Conservation (phyloP, 352 stramenopile genomes). For the Globisporangium splendens region DNA sequence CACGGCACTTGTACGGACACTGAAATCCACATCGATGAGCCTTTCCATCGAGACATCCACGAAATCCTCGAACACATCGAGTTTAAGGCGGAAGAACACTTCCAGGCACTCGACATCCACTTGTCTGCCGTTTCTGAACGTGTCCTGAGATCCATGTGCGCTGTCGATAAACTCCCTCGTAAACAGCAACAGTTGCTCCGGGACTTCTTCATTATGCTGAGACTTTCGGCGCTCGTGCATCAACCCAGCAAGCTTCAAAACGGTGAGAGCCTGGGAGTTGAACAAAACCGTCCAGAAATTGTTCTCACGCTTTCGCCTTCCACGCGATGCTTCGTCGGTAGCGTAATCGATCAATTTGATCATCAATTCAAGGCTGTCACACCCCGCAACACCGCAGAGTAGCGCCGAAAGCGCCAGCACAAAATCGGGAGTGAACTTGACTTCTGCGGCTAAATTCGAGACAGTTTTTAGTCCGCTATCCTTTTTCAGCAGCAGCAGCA, state of each 20-base stretch:
- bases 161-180: constrained; percentile 33
- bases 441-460: constrained; percentile 30
- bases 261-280: constrained; percentile 44
- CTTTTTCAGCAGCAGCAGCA: constrained; percentile 77
- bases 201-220: constrained; percentile 50
- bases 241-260: constrained; percentile 38
- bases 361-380: constrained; percentile 54
- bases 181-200: constrained; percentile 36
- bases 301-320: constrained; percentile 16
- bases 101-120: constrained; percentile 52
- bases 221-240: constrained; percentile 56
- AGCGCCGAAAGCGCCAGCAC: constrained; percentile 55
- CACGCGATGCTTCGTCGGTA: constrained; percentile 35
- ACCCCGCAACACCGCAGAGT: constrained; percentile 51
- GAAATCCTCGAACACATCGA: constrained; percentile 50
- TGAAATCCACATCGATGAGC: constrained; percentile 48
- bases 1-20: constrained; percentile 48
- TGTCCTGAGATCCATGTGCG: constrained; percentile 12
- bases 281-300: constrained; percentile 40
- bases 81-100: constrained; percentile 63
- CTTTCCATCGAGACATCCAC: constrained; percentile 40
- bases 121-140: constrained; percentile 26
- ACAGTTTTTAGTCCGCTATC: constrained; percentile 62
- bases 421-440: constrained; percentile 67
- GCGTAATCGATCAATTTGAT: constrained; percentile 51